Evolutionary conservation across 306 rosid genomes (phyloP), one percentile per base, ranked within the genome.

Genomic region (Cicer cuneatum): DNA sequence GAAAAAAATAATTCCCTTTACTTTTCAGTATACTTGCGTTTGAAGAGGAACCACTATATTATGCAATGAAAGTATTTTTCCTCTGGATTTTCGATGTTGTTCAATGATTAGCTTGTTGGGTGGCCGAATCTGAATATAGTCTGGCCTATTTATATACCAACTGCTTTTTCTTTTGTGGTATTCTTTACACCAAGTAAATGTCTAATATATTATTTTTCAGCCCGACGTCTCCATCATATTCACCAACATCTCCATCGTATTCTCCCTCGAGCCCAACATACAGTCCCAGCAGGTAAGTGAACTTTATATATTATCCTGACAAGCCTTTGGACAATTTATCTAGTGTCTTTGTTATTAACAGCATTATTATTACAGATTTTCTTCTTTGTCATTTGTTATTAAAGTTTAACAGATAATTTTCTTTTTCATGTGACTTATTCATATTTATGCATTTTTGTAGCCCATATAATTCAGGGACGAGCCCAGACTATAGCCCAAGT

Each of bases 251-350:
- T 75, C 97, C 97, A 38, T 87, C 97, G 0, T 94, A 92, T 80
- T 94, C 99, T 75, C 99, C 97, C 42, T 89, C 99, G 6, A 94
- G 98, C 85, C 98, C 98, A 48, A 89, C 98, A 1, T 91, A 89
- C 78, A 93, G 94, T 83, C 97, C 98, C 18, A 89, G 95, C 90
- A 94, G 99, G 99, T 92, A 85, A 79, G 86, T 71, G 60, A 69
- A 57, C 13, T 73, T 61, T 38, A 16, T 51, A 9, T 74, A 38
- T 67, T 72, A 18, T 79, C 57, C 12, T 58, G 38, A 14, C 29
- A 53, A 77, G 40, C 58, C 46, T 67, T 48, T 15, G 45, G 41
- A 35, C 24, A 54, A 10, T 64, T 54, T 11, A 47, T 62, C 65
- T 62, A 14, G 1, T 15, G 14, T 70, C 35, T 14, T 14, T 19